Evolutionary conservation across 768 basidiomycete genomes (phyloP), one percentile per base, ranked within the genome.

Genomic region (Tricholoma saponaceum): DNA sequence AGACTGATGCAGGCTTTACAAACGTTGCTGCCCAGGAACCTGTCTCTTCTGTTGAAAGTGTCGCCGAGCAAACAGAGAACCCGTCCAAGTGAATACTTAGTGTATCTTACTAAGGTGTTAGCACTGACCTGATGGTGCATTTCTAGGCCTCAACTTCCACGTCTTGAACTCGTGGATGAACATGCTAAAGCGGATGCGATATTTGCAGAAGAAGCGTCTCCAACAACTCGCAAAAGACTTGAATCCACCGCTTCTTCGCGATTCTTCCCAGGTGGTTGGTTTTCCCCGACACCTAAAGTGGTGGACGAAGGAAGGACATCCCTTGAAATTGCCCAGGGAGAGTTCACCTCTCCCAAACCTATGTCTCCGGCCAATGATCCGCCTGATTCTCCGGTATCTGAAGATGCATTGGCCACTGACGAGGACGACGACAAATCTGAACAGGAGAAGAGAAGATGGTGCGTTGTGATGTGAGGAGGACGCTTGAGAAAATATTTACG

Each of bases 201-300:
- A 18, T 39, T 49, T 41, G 44, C 12, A 22, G 54, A 56, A 30
- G 30, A 33, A 51, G 50, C 64, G 25, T 61, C 70, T 23, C 57
- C 60, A 13, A 49, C 67, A 18, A 52, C 65, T 55, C 79, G 81
- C 49, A 69, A 70, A 13, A 70, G 81, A 51, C 71, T 77, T n/a
- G 80, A 81, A 63, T 82, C 83, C 9, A 79, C 80, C 0, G 71
- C 81, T 3, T 83, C 83, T n/a, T 82, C 81, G 12, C 73, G 78
- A 49, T 78, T 79, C 69, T 81, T 83, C 76, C 82, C 81, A 8
- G 83, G 83, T 32, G 80, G 77, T 1, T 83, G 82, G 82, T 76
- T 76, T 58, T 73, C 74, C 9, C 61, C 69, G 20, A 64, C 75
- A 18, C 66, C 70, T 23, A 78, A 75, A 63, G 62, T 72, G 4